These are phyloP conservation scores for Epithemia pelagica DNA, from an alignment of 108 stramenopile species.

Conservation along the genomic window DNA sequence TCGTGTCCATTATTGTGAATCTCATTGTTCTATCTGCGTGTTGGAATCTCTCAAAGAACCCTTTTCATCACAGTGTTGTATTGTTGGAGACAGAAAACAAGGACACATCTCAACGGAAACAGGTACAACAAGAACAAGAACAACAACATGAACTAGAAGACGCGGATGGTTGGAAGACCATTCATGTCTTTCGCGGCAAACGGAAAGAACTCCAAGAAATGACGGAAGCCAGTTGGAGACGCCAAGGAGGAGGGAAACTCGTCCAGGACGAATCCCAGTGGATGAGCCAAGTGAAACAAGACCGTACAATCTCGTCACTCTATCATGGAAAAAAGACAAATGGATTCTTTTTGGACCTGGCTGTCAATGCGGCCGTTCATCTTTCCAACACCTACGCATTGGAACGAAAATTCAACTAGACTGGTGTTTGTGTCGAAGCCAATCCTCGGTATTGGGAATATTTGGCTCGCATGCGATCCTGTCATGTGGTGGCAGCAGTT, in stretches of 20 bases:
- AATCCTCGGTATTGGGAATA: constrained; percentile 51
- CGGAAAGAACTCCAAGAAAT: constrained; percentile 34
- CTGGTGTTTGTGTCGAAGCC: constrained; percentile 44
- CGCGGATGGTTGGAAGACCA: constrained; percentile 41
- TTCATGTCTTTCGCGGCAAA: constrained; percentile 42
- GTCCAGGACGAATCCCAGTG: not conserved
- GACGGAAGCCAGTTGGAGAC: too few species aligned
- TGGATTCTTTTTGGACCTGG: constrained; percentile 30
- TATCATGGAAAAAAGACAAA: constrained; percentile 9
- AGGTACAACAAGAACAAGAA: too few species aligned
- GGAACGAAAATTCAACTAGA: constrained; percentile 32
- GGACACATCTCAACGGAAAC: too few species aligned
- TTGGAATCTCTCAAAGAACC: too few species aligned
- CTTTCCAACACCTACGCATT: constrained; percentile 25
- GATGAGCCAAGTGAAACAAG: not conserved
- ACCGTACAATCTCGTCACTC: not conserved
- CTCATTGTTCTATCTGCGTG: too few species aligned
- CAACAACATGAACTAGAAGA: too few species aligned
- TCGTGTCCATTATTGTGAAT: too few species aligned
- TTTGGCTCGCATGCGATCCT: constrained; percentile 17
- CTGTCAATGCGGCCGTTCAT: constrained; percentile 21
- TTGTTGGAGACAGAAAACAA: too few species aligned
- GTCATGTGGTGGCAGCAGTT: constrained; percentile 33
- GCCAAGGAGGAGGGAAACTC: not conserved
- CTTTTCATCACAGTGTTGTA: too few species aligned